Evolutionary conservation across 1,284 basidiomycete genomes (phyloP).

Genomic region (Papiliotrema laurentii): DNA sequence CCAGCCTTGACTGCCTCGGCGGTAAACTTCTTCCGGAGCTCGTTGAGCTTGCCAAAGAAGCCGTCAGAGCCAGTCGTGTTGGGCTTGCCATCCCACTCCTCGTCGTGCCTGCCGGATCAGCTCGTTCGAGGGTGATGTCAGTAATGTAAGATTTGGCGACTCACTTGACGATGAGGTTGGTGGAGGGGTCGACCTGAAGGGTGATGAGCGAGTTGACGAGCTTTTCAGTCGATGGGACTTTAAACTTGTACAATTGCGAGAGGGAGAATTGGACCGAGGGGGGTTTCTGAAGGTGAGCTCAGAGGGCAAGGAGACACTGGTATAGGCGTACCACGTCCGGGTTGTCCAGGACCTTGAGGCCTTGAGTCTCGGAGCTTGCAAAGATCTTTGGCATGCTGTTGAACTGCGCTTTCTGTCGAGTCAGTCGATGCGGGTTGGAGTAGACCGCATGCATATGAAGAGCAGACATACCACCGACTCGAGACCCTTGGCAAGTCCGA

Average conservation of each 20-base stretch:
- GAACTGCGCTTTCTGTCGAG: slow-evolving; percentile 34
- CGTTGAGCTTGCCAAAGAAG: slow-evolving; percentile 37
- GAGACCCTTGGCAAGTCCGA: slow-evolving; percentile 32
- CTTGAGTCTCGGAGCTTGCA: slow-evolving; percentile 21
- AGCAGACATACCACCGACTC: slow-evolving; percentile 22
- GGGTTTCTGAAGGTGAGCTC: slow-evolving; percentile 22
- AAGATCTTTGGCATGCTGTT: slow-evolving; percentile 38
- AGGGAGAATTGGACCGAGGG: slow-evolving; percentile 36
- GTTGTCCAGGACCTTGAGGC: slow-evolving; percentile 31
- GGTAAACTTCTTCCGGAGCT: slow-evolving; percentile 31
- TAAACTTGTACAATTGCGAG: slow-evolving; percentile 32
- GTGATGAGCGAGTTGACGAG: slow-evolving; percentile 33
- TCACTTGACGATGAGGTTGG: slow-evolving; percentile 28
- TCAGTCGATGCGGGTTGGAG: no score
- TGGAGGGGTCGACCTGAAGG: slow-evolving; percentile 31
- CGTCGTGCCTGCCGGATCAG: slow-evolving; percentile 27
- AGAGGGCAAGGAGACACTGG: background rate
- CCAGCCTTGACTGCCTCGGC: slow-evolving; percentile 25
- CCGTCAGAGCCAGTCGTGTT: slow-evolving; percentile 33
- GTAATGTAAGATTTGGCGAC: slow-evolving; percentile 5
- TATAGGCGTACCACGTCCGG: slow-evolving; percentile 26
- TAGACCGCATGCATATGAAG: background rate
- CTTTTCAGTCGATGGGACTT: slow-evolving; percentile 18
- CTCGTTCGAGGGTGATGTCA: background rate
- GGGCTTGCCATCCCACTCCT: slow-evolving; percentile 37